phyloP scores from a whole-genome alignment of 164 flowering plant species.

The Brasenia schreberi region DNA sequence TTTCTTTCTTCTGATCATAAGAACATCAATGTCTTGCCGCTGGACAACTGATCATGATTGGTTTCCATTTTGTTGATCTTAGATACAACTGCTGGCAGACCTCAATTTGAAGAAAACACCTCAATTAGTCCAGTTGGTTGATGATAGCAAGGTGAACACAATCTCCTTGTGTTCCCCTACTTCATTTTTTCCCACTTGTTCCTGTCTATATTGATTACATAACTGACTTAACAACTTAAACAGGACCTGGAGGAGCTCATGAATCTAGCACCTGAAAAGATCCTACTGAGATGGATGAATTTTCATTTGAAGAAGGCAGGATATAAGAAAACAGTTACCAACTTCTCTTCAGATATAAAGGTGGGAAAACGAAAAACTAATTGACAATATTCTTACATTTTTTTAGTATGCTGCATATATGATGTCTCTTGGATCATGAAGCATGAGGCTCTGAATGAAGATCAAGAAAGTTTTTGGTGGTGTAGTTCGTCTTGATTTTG shows the following conservation, averaged over 20 bases:
- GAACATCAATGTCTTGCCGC: background rate
- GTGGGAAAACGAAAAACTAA: slow-evolving; percentile 15
- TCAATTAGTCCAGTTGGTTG: slow-evolving; percentile 79
- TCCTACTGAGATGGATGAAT: slow-evolving; percentile 76
- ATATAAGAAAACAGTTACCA: slow-evolving; percentile 45
- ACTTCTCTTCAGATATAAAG: slow-evolving; percentile 84
- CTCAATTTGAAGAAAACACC: slow-evolving; percentile 92
- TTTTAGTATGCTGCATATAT: background rate
- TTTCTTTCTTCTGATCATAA: no score
- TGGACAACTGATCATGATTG: background rate
- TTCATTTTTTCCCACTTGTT: background rate
- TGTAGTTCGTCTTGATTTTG: no score
- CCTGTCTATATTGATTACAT: background rate
- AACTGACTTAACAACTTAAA: background rate
- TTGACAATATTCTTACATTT: background rate
- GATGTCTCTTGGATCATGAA: background rate
- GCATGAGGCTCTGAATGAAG: background rate
- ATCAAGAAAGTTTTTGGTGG: background rate
- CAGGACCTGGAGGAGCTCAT: slow-evolving; percentile 81
- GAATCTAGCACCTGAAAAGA: slow-evolving; percentile 68
- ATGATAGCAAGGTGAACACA: slow-evolving; percentile 51
- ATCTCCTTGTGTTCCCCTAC: background rate
- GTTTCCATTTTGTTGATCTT: background rate
- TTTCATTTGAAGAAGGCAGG: slow-evolving; percentile 61
- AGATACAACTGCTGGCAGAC: slow-evolving; percentile 94